These are phyloP conservation scores for Hysterangium stoloniferum DNA, from an alignment of 768 basidiomycete species.

Conservation along the genomic window DNA sequence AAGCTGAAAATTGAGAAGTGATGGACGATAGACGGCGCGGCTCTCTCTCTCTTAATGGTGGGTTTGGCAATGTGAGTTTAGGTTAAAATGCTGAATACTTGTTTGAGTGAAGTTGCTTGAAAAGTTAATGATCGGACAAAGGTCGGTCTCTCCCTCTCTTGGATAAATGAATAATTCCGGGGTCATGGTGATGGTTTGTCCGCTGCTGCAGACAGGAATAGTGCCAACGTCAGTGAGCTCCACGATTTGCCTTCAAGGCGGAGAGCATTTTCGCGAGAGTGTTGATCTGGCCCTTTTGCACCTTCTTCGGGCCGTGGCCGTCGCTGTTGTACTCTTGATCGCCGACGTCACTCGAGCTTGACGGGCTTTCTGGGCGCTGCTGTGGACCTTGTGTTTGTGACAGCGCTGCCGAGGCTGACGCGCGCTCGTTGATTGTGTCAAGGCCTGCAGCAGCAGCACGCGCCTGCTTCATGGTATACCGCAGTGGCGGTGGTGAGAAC, in stretches of 20 bases:
- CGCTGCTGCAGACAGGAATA: too few relatives aligned
- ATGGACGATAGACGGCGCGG: too few relatives aligned
- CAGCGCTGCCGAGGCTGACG: slow-evolving; percentile 17
- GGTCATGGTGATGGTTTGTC: too few relatives aligned
- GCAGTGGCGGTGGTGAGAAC: slow-evolving; percentile 6
- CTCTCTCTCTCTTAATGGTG: too few relatives aligned
- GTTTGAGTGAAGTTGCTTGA: too few relatives aligned
- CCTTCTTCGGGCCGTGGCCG: slow-evolving; percentile 46
- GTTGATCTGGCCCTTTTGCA: slow-evolving; percentile 85
- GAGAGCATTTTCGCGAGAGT: slow-evolving; percentile 89
- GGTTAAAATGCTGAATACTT: too few relatives aligned
- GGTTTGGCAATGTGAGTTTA: too few relatives aligned
- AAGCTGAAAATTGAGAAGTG: too few relatives aligned
- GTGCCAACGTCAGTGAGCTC: slow-evolving; percentile 2
- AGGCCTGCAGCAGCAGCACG: slow-evolving; percentile 37
- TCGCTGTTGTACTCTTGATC: slow-evolving; percentile 5
- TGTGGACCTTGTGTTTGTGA: too few relatives aligned
- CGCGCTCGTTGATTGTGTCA: slow-evolving; percentile 70
- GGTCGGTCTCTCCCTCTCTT: too few relatives aligned
- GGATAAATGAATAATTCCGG: too few relatives aligned
- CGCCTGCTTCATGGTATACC: slow-evolving; percentile 21
- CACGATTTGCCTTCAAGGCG: slow-evolving; percentile 34
- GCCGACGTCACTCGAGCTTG: slow-evolving; percentile 4
- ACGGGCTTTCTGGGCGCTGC: slow-evolving; percentile 5
- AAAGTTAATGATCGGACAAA: too few relatives aligned